phyloP scores from a whole-genome alignment of 176 grass and related monocot species.

The Tuctoria greenei region DNA sequence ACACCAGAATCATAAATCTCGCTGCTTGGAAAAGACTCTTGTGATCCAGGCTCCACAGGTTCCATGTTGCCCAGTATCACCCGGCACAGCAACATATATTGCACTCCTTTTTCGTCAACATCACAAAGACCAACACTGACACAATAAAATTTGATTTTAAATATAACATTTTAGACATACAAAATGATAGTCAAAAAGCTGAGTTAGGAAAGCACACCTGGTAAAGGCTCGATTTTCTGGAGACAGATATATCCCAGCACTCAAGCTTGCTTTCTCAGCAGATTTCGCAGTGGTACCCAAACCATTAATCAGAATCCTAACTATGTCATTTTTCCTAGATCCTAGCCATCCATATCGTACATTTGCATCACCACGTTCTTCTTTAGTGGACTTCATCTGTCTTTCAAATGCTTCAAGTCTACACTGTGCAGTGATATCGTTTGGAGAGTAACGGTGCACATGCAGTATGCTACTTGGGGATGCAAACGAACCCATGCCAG shows the following conservation, averaged over 20 bases:
- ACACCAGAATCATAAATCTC: conserved; percentile 54
- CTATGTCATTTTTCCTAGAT: conserved; percentile 67
- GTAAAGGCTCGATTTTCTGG: conserved; percentile 73
- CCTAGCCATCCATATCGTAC: conserved; percentile 75
- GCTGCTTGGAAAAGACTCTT: conserved; percentile 55
- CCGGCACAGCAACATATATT: conserved; percentile 83
- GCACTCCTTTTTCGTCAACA: conserved; percentile 90
- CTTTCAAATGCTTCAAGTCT: conserved; percentile 75
- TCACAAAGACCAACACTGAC: conserved; percentile 76
- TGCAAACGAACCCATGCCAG: conserved; percentile 73
- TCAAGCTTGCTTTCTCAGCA: conserved; percentile 47
- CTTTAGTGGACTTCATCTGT: conserved; percentile 58
- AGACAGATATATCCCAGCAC: conserved; percentile 58
- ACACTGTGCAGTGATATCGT: conserved; percentile 59
- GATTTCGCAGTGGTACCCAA: conserved; percentile 51
- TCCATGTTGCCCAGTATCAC: conserved; percentile 66
- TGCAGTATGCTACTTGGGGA: conserved; percentile 54
- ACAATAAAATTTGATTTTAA: conserved; percentile 27
- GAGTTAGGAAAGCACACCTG: conserved; percentile 43
- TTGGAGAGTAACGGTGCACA: conserved; percentile 66
- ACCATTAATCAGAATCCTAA: conserved; percentile 74
- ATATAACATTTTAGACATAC: conserved; percentile 2
- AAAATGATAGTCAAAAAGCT: conserved; percentile 20
- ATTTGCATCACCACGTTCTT: conserved; percentile 58
- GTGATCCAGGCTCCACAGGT: conserved; percentile 51